These are phyloP conservation scores for Papiliotrema terrestris DNA, from an alignment of 1,284 basidiomycete species.

Conservation along the genomic window DNA sequence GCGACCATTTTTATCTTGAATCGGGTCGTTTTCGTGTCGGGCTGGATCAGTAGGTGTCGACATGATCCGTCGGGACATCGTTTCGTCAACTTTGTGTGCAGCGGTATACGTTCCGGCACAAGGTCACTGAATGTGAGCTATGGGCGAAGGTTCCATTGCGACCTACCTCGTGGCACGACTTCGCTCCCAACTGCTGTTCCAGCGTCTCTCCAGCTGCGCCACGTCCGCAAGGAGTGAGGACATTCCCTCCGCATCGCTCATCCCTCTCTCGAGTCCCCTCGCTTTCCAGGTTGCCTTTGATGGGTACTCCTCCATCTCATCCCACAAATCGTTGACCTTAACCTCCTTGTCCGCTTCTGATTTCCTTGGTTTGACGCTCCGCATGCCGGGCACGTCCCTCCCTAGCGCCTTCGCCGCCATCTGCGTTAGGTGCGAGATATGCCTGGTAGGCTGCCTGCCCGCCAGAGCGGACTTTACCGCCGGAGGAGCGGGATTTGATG, in stretches of 20 bases:
- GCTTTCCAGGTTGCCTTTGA: conserved; percentile 35
- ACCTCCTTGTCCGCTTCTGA: background rate
- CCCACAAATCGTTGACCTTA: conserved; percentile 21
- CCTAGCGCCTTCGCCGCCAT: conserved; percentile 41
- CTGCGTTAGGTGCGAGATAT: conserved; percentile 43
- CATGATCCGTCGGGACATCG: conserved; percentile 76
- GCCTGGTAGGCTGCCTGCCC: conserved; percentile 28
- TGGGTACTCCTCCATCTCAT: conserved; percentile 39
- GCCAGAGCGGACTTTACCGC: conserved; percentile 6
- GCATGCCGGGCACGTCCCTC: conserved; percentile 33
- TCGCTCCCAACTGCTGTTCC: conserved; percentile 73
- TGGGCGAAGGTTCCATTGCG: no score
- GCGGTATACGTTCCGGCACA: conserved; percentile 78
- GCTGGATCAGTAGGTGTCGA: conserved; percentile 94
- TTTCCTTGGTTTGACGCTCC: background rate
- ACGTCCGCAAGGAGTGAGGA: conserved; percentile 58
- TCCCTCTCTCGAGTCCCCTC: conserved; percentile 16
- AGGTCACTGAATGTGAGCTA: no score
- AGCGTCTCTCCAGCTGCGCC: conserved; percentile 70
- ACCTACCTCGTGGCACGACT: conserved; percentile 64
- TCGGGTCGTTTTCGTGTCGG: conserved; percentile 89
- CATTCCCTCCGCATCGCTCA: conserved; percentile 50
- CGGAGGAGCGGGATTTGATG: conserved; percentile 15
- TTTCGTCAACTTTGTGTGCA: conserved; percentile 90
- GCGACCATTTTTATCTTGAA: conserved; percentile 98